Conservation (phyloP, 768 basidiomycete genomes). For the Suillus paluster region DNA sequence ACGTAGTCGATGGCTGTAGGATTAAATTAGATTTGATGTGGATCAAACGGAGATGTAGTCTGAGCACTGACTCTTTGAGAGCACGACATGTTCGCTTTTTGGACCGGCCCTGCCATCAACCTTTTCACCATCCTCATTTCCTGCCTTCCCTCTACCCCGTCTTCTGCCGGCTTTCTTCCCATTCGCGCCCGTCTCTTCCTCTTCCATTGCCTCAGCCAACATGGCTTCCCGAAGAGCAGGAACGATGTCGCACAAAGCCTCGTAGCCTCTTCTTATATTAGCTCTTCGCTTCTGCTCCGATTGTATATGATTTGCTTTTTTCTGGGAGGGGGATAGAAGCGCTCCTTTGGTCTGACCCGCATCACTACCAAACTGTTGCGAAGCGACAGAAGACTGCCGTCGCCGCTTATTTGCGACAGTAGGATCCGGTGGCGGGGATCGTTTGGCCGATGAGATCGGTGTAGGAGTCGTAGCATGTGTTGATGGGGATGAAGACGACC, state of each 20-base stretch:
- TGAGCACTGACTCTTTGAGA: constrained; percentile 76
- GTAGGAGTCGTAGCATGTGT: constrained; percentile 13
- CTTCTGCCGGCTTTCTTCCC: constrained; percentile 41
- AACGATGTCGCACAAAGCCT: constrained; percentile 82
- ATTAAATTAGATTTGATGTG: constrained; percentile 8
- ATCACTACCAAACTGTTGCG: constrained; percentile 16
- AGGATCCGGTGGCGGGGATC: constrained; percentile 29
- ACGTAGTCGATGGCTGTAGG: constrained; percentile 84
- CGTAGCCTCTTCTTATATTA: constrained; percentile 89
- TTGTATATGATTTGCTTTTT: constrained; percentile 93
- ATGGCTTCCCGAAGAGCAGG: constrained; percentile 85
- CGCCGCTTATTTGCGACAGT: constrained; percentile 38
- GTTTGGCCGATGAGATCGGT: constrained; percentile 22
- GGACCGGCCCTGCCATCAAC: constrained; percentile 87
- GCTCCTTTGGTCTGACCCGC: constrained; percentile 17
- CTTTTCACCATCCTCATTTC: constrained; percentile 61
- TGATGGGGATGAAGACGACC: constrained; percentile 19
- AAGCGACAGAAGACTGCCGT: constrained; percentile 24
- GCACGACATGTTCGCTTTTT: constrained; percentile 87
- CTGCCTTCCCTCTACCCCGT: constrained; percentile 41
- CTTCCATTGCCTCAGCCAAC: constrained; percentile 54
- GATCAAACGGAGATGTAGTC: neutral
- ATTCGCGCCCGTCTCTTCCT: constrained; percentile 48
- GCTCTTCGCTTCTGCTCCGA: constrained; percentile 93
- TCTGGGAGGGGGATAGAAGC: constrained; percentile 81